Evolutionary conservation across 176 grass and related monocot species (phyloP), one percentile per base, ranked within the genome.

Genomic region (Oryza glaberrima): DNA sequence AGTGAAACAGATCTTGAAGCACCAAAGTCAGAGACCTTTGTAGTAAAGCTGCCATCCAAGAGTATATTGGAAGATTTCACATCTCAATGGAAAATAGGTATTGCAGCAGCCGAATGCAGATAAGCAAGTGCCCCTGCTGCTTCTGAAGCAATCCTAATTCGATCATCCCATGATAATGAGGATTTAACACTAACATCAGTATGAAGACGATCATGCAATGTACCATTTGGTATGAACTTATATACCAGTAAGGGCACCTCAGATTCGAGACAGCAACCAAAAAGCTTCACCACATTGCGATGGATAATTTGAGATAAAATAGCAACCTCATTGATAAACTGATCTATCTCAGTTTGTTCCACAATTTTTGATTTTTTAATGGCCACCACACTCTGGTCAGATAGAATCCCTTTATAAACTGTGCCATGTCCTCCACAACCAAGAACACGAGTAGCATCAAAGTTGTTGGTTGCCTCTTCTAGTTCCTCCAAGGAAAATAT

Each of bases 1-100:
- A 87, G 41, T 15, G 87, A 76, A 51, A 92, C 7, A 32, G 60
- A 92, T 66, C 90, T 83, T 2, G 89, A 94, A 74, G 89, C 83
- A 79, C 87, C 90, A 14, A 92, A 92, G 2, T 92, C 86, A 3
- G 51, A 85, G 38, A 92, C 86, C 73, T 88, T 92, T 34, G 73
- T 47, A 0, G 20, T 79, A 11, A 82, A 78, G 2, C 25, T 88
- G 10, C 28, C 75, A 77, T 88, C 86, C 0, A 74, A 30, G 51
- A 56, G 51, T 19, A 56, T 19, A 56, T 56, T 56, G 51, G 51
- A 56, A 56, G 15, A 56, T 56, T 56, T 19, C 4, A 56, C 51
- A 19, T 56, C 51, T 56, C 51, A 2, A 19, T 56, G 16, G 1
- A 56, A 56, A 56, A 56, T 19, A 1, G 51, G 51, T 17, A 56